Conservation (phyloP, 371 early-diverging fungal genomes). For the Sporodiniella umbellata region DNA sequence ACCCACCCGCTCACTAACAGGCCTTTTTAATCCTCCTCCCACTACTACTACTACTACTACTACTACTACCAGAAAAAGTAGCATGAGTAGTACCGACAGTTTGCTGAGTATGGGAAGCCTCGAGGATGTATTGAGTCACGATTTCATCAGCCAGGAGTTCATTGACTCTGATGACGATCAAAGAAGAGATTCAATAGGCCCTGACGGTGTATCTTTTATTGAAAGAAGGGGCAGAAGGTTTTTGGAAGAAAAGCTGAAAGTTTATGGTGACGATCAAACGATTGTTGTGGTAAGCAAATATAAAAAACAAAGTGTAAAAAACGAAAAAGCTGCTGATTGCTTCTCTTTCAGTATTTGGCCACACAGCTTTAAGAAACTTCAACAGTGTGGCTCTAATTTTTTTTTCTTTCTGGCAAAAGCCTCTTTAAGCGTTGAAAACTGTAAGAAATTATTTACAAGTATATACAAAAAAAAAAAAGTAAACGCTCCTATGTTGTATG, state of each 20-base stretch:
- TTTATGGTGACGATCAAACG: conserved; percentile 47
- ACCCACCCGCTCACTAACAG: conserved; percentile 1
- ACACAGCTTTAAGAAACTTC: too few relatives aligned
- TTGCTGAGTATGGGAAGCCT: background rate
- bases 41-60: background rate
- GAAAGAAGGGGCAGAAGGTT: conserved; percentile 35
- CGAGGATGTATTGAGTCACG: conserved; percentile 1
- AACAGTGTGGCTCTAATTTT: too few relatives aligned
- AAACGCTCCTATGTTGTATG: too few relatives aligned
- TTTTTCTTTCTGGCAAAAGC: too few relatives aligned
- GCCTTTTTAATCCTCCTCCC: conserved; percentile 4
- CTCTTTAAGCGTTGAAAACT: too few relatives aligned
- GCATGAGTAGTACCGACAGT: conserved; percentile 1
- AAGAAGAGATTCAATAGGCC: conserved; percentile 5
- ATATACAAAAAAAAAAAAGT: too few relatives aligned
- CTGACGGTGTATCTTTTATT: conserved; percentile 28
- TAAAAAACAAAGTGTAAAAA: too few relatives aligned
- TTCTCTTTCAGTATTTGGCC: too few relatives aligned
- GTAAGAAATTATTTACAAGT: too few relatives aligned
- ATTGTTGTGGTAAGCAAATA: conserved; percentile 48
- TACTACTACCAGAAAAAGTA: background rate
- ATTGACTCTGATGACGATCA: background rate
- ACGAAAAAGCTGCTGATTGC: too few relatives aligned
- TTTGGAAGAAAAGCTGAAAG: conserved; percentile 28
- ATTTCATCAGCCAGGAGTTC: background rate